phyloP scores from a whole-genome alignment of 2,329 filamentous ascomycete genomes.

The Aulographum hederae region DNA sequence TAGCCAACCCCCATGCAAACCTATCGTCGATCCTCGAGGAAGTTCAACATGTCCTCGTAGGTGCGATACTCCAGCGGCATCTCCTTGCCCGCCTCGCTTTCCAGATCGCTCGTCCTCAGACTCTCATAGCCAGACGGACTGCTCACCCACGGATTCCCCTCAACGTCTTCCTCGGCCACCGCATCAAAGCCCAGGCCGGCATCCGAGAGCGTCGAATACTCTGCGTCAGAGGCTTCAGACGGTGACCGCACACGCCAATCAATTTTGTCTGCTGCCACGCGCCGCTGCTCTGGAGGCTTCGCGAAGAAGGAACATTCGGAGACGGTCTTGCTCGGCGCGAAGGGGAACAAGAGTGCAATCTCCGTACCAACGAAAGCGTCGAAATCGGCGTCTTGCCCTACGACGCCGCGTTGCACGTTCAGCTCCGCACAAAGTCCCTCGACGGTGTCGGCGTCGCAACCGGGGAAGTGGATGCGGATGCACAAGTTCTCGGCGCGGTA shows the following conservation, averaged over 20 bases:
- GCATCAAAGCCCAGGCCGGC: conserved; percentile 17
- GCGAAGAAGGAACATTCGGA: conserved; percentile 28
- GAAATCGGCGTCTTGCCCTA: conserved; percentile 66
- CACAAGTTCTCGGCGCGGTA: conserved; percentile 40
- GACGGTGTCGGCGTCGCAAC: conserved; percentile 68
- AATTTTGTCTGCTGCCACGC: conserved; percentile 23
- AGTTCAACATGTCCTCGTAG: conserved; percentile 46
- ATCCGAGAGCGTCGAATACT: conserved; percentile 15
- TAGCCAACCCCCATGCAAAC: no score
- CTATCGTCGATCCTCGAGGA: no score
- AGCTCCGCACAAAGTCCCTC: conserved; percentile 74
- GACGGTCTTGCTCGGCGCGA: conserved; percentile 45
- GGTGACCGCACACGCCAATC: conserved; percentile 37
- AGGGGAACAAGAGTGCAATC: conserved; percentile 70
- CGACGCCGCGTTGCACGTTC: conserved; percentile 60
- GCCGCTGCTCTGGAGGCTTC: conserved; percentile 17
- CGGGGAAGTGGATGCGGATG: conserved; percentile 73
- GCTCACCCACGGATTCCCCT: conserved; percentile 34
- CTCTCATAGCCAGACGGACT: conserved; percentile 38
- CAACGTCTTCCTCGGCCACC: conserved; percentile 10
- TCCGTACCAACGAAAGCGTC: conserved; percentile 46
- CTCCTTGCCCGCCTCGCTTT: conserved; percentile 12
- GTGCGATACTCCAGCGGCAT: conserved; percentile 40
- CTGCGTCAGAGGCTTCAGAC: conserved; percentile 8
- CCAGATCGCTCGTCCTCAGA: conserved; percentile 34